These are phyloP conservation scores for Neofusicoccum sp. DNA, from an alignment of 2,329 filamentous ascomycete species.

Conservation along the genomic window DNA sequence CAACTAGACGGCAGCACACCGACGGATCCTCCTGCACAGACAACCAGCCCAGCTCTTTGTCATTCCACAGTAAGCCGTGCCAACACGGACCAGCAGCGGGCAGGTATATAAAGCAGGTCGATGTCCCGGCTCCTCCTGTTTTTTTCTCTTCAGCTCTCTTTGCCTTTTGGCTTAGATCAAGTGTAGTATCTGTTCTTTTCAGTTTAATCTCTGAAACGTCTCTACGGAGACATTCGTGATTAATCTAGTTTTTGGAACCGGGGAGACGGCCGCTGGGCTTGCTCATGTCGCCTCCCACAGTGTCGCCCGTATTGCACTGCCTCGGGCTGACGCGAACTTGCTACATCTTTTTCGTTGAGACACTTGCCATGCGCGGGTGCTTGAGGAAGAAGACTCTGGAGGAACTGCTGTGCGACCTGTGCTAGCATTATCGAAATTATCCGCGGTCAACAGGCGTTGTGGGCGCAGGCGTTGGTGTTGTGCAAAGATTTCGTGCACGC, in stretches of 20 bases:
- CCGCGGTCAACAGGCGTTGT: no score
- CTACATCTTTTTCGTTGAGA: conserved; percentile 14
- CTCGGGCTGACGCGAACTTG: conserved; percentile 14
- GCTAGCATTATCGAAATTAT: no score
- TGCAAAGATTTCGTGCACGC: neutral
- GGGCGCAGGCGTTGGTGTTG: neutral
- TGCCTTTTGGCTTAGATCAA: conserved; percentile 22
- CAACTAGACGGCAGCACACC: no score
- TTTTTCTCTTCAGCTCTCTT: conserved; percentile 14
- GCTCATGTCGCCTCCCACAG: conserved; percentile 12
- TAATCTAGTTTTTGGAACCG: conserved; percentile 6
- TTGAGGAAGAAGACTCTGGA: conserved; percentile 1
- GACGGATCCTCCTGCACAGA: no score
- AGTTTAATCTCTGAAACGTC: conserved; percentile 18
- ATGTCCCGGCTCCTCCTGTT: neutral
- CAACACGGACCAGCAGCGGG: no score
- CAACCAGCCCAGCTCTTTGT: no score
- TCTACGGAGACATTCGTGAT: conserved; percentile 16
- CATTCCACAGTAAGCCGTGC: no score
- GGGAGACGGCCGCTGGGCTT: conserved; percentile 16
- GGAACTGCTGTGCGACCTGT: neutral
- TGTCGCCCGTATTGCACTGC: conserved; percentile 19
- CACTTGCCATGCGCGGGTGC: neutral
- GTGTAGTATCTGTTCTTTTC: conserved; percentile 22
- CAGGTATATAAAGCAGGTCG: no score